These are phyloP conservation scores for Emmonsia crescens DNA, from an alignment of 2,329 filamentous ascomycete genomes.

Conservation along the genomic window DNA sequence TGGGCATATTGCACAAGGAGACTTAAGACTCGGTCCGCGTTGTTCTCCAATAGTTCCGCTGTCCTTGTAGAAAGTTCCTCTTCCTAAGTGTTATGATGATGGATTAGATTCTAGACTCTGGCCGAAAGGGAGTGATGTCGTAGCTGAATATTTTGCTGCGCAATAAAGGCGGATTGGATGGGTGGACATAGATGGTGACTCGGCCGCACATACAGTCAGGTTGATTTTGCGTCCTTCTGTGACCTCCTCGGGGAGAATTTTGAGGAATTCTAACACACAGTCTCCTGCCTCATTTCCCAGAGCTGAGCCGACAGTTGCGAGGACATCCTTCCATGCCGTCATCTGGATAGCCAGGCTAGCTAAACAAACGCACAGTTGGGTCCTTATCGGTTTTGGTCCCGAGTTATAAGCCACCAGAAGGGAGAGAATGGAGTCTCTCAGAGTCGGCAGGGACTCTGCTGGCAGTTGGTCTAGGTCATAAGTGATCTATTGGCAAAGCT, in stretches of 20 bases:
- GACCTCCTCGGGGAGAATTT: conserved; percentile 95
- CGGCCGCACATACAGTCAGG: conserved; percentile 80
- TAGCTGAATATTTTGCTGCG: conserved; percentile 11
- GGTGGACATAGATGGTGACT: conserved; percentile 29
- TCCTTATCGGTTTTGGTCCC: conserved; percentile 71
- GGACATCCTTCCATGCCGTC: conserved; percentile 87
- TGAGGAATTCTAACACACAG: conserved; percentile 89
- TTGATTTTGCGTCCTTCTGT: conserved; percentile 99
- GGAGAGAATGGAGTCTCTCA: conserved; percentile 74
- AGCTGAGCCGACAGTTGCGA: conserved; percentile 67
- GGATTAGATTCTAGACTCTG: conserved; percentile 38
- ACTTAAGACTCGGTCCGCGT: conserved; percentile 74
- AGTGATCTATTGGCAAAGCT: conserved; percentile 57
- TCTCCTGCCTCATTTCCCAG: conserved; percentile 62
- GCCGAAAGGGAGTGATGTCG: conserved; percentile 13
- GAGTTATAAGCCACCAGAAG: conserved; percentile 71
- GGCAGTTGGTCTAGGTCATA: conserved; percentile 91
- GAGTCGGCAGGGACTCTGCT: conserved; percentile 57
- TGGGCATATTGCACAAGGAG: conserved; percentile 84
- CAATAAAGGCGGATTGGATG: conserved; percentile 25
- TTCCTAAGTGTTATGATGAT: conserved; percentile 56
- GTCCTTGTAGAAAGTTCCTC: conserved; percentile 83
- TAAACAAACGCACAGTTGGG: conserved; percentile 89
- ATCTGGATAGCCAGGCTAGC: conserved; percentile 94
- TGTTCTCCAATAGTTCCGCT: conserved; percentile 79